Evolutionary conservation across 306 rosid genomes (phyloP).

Genomic region (Citrullus mucosospermus): DNA sequence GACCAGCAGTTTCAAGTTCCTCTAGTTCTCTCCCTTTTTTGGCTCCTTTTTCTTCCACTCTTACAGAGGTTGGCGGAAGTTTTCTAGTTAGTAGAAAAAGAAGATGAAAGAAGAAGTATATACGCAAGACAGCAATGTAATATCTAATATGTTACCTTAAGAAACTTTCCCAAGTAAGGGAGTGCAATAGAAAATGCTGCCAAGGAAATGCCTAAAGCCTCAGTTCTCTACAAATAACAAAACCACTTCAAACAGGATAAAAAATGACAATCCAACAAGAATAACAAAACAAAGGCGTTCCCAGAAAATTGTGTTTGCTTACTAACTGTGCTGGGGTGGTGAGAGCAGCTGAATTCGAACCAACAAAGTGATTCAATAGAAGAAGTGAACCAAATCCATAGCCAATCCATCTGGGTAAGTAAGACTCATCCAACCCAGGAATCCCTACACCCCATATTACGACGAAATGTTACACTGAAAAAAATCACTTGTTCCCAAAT

Average conservation of each 20-base stretch:
- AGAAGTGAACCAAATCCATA: slow-evolving; percentile 83
- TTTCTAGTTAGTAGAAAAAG: neutral
- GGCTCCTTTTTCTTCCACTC: too few species aligned
- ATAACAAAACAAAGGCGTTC: neutral
- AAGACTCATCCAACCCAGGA: slow-evolving; percentile 89
- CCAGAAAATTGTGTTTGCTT: slow-evolving; percentile 8
- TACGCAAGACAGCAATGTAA: neutral
- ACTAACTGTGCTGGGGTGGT: slow-evolving; percentile 54
- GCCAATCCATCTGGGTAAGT: slow-evolving; percentile 95
- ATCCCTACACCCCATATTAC: slow-evolving; percentile 42
- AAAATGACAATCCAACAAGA: neutral
- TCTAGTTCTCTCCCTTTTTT: neutral
- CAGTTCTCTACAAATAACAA: slow-evolving; percentile 38
- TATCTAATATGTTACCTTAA: slow-evolving; percentile 41
- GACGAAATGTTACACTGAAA: neutral
- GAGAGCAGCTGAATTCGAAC: slow-evolving; percentile 34
- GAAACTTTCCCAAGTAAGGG: slow-evolving; percentile 79
- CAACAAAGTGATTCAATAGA: slow-evolving; percentile 54
- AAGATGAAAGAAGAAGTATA: neutral
- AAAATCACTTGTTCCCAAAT: neutral
- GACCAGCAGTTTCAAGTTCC: neutral
- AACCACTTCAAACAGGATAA: slow-evolving; percentile 9
- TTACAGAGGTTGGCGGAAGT: neutral
- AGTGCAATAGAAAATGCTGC: slow-evolving; percentile 62
- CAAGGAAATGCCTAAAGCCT: slow-evolving; percentile 69